These are phyloP conservation scores for Macadamia tetraphylla DNA, from an alignment of 164 flowering plant species.

Conservation along the genomic window DNA sequence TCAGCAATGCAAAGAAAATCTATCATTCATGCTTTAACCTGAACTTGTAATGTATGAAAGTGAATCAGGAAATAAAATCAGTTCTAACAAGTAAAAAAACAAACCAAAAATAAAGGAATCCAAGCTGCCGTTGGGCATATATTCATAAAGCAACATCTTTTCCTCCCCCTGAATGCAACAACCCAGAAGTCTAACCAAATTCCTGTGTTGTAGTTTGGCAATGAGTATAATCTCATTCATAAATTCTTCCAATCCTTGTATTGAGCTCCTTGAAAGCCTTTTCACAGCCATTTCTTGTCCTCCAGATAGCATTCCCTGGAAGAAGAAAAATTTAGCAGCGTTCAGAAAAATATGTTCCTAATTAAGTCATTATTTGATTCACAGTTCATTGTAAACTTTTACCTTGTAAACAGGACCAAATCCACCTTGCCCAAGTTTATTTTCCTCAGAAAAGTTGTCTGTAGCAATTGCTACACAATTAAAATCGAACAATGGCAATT, in stretches of 20 bases:
- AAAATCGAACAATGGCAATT: conserved; percentile 8
- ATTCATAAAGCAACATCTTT: conserved; percentile 22
- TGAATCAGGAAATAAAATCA: too few relatives aligned
- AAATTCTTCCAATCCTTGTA: conserved; percentile 20
- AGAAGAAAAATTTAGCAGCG: neutral
- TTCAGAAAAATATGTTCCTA: too few relatives aligned
- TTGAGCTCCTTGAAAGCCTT: conserved; percentile 20
- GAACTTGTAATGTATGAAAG: too few relatives aligned
- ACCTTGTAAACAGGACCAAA: conserved; percentile 23
- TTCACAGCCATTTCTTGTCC: conserved; percentile 25
- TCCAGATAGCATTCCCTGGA: conserved; percentile 20
- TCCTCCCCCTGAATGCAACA: conserved; percentile 19
- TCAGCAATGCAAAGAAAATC: too few relatives aligned
- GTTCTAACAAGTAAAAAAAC: too few relatives aligned
- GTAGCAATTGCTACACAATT: conserved; percentile 12
- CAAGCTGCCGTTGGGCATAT: conserved; percentile 24
- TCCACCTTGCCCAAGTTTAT: conserved; percentile 24
- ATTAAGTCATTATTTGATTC: too few relatives aligned
- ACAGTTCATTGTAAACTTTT: neutral
- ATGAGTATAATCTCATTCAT: conserved; percentile 20
- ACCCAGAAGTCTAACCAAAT: conserved; percentile 22
- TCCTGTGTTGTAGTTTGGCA: conserved; percentile 27
- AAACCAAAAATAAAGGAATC: conserved; percentile 20
- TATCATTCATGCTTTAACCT: too few relatives aligned
- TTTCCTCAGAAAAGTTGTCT: conserved; percentile 10